These are phyloP conservation scores for Fusarium sororula DNA, from an alignment of 2,329 filamentous ascomycete species.

Conservation along the genomic window DNA sequence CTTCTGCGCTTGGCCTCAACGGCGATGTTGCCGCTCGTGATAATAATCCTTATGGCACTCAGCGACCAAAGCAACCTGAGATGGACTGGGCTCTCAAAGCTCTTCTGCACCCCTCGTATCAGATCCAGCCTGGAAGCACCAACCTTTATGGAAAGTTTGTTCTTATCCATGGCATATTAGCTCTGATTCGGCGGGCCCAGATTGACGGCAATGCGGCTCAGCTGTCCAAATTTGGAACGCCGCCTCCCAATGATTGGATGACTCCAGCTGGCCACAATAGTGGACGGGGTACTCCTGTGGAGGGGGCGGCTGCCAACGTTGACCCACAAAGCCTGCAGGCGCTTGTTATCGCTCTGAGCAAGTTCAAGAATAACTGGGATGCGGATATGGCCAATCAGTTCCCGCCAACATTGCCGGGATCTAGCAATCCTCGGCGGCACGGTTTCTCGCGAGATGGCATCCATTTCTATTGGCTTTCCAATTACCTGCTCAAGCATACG, in stretches of 20 bases:
- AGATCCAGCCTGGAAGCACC: constrained; percentile 71
- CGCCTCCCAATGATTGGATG: constrained; percentile 68
- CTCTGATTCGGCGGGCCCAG: constrained; percentile 63
- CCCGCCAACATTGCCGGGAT: constrained; percentile 57
- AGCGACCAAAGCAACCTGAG: constrained; percentile 70
- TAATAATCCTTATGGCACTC: constrained; percentile 69
- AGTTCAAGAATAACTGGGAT: constrained; percentile 79
- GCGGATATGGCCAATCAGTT: constrained; percentile 75
- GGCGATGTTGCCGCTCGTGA: constrained; percentile 64
- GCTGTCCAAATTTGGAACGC: constrained; percentile 59
- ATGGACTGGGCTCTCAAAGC: constrained; percentile 69
- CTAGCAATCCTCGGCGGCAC: constrained; percentile 64
- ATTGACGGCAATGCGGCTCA: constrained; percentile 51
- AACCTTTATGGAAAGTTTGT: constrained; percentile 80
- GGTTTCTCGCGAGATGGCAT: constrained; percentile 78
- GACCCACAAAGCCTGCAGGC: constrained; percentile 58
- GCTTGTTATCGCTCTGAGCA: constrained; percentile 68
- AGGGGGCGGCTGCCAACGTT: constrained; percentile 48
- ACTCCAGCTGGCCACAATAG: constrained; percentile 53
- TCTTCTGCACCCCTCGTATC: constrained; percentile 66
- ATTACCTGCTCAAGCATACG: constrained; percentile 69
- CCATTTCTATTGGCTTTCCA: constrained; percentile 78
- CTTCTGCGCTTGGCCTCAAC: constrained; percentile 70
- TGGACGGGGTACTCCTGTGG: constrained; percentile 57
- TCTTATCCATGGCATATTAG: constrained; percentile 73